Evolutionary conservation across 805 yeast species (phyloP).

Genomic region (Wilhelminamyces savonicus): DNA sequence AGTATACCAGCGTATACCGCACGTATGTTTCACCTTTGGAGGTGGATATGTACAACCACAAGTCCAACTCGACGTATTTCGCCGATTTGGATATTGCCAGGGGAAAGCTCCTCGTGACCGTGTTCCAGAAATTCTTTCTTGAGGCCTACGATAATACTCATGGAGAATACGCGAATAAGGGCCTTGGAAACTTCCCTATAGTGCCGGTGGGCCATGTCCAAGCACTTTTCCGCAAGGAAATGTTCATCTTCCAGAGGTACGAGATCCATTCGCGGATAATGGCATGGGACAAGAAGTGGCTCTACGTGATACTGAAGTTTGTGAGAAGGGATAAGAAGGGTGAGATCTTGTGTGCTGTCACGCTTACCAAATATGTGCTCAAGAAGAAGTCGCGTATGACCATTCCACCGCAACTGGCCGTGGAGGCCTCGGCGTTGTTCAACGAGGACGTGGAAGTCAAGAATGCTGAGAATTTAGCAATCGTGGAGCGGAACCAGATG

Average conservation of each 20-base stretch:
- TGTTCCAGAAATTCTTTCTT: conserved; percentile 53
- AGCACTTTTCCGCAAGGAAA: conserved; percentile 64
- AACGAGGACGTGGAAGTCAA: conserved; percentile 46
- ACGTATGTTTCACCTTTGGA: conserved; percentile 72
- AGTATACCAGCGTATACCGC: too few species aligned
- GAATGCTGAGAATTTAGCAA: too few species aligned
- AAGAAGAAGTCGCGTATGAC: conserved; percentile 71
- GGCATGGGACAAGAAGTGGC: conserved; percentile 88
- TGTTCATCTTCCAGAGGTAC: conserved; percentile 60
- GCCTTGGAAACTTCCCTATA: conserved; percentile 43
- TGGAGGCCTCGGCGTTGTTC: conserved; percentile 51
- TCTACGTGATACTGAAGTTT: conserved; percentile 64
- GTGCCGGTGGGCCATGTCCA: conserved; percentile 74
- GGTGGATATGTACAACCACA: conserved; percentile 82
- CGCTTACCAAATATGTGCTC: conserved; percentile 74
- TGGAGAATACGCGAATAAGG: conserved; percentile 20
- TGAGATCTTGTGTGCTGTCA: conserved; percentile 43
- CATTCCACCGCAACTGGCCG: conserved; percentile 55
- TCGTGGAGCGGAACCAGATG: too few species aligned
- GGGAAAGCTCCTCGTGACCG: conserved; percentile 49
- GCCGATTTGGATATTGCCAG: conserved; percentile 77
- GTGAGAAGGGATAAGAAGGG: conserved; percentile 26
- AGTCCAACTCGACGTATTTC: conserved; percentile 81
- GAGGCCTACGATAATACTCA: conserved; percentile 33
- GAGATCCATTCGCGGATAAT: conserved; percentile 51